Percentiles rank a stretch among this genome's conserved stretches.
Evolutionary conservation across 179 eudicot genomes (phyloP).

Genomic region (Gypsophila paniculata): DNA sequence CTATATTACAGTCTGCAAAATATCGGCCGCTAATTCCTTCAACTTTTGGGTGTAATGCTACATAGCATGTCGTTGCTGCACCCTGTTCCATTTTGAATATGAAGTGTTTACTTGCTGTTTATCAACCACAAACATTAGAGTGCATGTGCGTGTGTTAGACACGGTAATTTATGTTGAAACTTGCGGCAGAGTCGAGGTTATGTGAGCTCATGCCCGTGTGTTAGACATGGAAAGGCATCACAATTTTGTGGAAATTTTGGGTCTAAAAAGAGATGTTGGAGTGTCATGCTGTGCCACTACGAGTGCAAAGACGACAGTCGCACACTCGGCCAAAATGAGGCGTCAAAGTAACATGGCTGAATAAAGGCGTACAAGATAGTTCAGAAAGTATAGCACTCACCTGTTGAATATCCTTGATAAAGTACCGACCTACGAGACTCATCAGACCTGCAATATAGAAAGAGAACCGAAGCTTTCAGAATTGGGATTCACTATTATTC

Average conservation of each 20-base stretch:
- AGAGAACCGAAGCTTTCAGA: conserved; percentile 1
- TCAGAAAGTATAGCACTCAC: conserved; percentile 24
- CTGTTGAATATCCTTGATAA: conserved; percentile 56
- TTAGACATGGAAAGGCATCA: background rate
- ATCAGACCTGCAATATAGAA: conserved; percentile 42
- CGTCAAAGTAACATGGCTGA: background rate
- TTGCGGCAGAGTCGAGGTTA: too few relatives aligned
- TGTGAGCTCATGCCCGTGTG: background rate
- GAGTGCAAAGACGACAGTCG: too few relatives aligned
- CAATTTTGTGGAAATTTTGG: background rate
- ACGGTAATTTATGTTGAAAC: too few relatives aligned
- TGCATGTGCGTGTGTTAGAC: too few relatives aligned
- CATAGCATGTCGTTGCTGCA: conserved; percentile 86
- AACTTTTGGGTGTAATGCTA: conserved; percentile 57
- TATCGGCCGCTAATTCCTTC: conserved; percentile 60
- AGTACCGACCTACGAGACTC: conserved; percentile 34
- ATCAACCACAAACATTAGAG: background rate
- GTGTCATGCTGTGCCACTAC: too few relatives aligned
- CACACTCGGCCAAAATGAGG: too few relatives aligned
- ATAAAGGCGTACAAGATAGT: background rate
- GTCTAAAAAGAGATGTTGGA: too few relatives aligned
- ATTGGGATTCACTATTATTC: background rate
- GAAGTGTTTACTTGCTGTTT: background rate
- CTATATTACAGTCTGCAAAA: conserved; percentile 61
- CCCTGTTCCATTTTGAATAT: conserved; percentile 41